Percentiles rank a stretch among this genome's conserved stretches.
Conservation (phyloP, 176 grass and related monocot species). For the Hsuehochloa calcarea region DNA sequence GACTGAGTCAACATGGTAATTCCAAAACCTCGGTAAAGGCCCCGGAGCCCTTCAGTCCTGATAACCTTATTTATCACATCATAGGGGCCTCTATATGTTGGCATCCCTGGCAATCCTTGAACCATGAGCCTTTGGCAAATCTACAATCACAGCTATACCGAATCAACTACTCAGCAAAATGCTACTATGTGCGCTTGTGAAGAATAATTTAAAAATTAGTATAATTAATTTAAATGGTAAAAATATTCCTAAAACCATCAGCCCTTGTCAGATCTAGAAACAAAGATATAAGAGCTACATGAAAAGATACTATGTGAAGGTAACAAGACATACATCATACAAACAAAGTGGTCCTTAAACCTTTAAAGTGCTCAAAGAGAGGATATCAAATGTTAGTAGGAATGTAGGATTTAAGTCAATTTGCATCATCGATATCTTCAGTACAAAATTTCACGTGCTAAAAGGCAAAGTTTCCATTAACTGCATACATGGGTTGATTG, state of each 20-base stretch:
- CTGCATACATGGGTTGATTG: neutral
- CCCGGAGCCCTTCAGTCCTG: slow-evolving; percentile 65
- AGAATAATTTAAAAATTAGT: neutral
- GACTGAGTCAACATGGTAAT: slow-evolving; percentile 83
- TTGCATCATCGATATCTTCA: neutral
- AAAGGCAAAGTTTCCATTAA: neutral
- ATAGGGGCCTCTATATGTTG: slow-evolving; percentile 68
- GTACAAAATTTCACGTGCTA: neutral
- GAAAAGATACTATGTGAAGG: neutral
- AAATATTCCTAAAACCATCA: neutral
- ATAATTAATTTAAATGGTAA: neutral
- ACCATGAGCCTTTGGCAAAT: slow-evolving; percentile 95
- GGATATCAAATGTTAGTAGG: neutral
- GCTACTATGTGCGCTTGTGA: neutral
- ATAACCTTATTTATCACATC: slow-evolving; percentile 77
- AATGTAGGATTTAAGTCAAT: slow-evolving; percentile 6
- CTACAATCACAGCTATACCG: slow-evolving; percentile 35
- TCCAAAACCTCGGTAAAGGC: slow-evolving; percentile 93
- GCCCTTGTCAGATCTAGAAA: neutral
- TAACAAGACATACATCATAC: neutral
- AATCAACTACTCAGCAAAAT: slow-evolving; percentile 1
- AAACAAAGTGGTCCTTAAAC: neutral
- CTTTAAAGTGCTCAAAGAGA: neutral
- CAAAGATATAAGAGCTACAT: slow-evolving; percentile 6
- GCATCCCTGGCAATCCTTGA: slow-evolving; percentile 84